Base-by-base conservation (phyloP, 805 yeast genomes). In the Barnettozyma sp. region DNA sequence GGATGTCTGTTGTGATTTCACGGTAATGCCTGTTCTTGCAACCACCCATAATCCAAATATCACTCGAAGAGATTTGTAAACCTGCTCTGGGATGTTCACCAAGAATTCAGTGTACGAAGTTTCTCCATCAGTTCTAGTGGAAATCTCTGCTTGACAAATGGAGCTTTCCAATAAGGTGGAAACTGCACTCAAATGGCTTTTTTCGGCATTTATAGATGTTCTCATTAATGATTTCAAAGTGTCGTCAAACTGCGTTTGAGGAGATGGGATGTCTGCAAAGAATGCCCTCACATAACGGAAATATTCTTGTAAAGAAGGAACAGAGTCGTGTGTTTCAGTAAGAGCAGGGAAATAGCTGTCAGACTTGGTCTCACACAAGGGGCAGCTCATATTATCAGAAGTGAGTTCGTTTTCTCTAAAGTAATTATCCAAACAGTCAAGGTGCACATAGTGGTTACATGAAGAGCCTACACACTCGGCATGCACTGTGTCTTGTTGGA, bases 381-480 rank as follows among this genome's bases (percentile, higher is more conserved):
- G 97, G 55, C 99, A 92, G n/a, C 85, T 60, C 49, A 86, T 85
- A 43, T 83, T 87, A 15, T 73, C 70, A 19, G 72, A 71, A 8
- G 71, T 70, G 4, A 65, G 55, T 43, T 66, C 41, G 75, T 82
- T 56, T 82, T 66, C 26, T 81, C 77, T 43, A 73, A 77, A 57
- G 52, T 74, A 79, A 36, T 79, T 77, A 38, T 69, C 56, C 55
- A 81, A 84, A 57, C 99, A 92, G 14, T 68, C 66, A 45, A 70
- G 76, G 56, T 92, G 99, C 75, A 92, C 80, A 7, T 90, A 85
- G 59, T 92, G 99, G 13, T 95, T 94, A 62, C 99, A 92, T 24
- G 95, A 85, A 8, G 48, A 27, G 3, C 42, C 37, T n/a, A 42
- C 42, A 4, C 22, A 26, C 8, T 34, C 30, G 28, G 32, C 39